These are phyloP conservation scores for Lipomyces sp. DNA, from an alignment of 805 yeast species.

Conservation along the genomic window DNA sequence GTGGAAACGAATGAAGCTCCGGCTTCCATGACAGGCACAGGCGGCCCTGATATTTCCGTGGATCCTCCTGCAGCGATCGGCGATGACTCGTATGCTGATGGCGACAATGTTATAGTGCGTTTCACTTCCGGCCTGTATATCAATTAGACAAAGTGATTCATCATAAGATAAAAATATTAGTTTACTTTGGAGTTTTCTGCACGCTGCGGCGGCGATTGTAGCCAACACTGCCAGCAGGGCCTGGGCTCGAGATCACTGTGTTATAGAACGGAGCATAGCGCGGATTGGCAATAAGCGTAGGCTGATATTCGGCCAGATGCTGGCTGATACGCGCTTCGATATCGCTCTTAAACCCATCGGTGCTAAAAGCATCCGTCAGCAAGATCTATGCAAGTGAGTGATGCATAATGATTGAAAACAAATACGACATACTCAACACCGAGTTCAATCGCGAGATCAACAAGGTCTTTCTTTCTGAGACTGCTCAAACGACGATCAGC, in stretches of 20 bases:
- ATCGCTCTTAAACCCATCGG: slow-evolving; percentile 43
- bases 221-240: slow-evolving; percentile 19
- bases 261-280: slow-evolving; percentile 36
- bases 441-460: slow-evolving; percentile 47
- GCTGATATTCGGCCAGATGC: slow-evolving; percentile 35
- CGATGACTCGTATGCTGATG: not conserved
- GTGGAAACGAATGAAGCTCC: slow-evolving; percentile 3
- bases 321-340: slow-evolving; percentile 42
- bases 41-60: not conserved
- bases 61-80: not conserved
- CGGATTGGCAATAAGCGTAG: slow-evolving; percentile 34
- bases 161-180: not conserved
- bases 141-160: not conserved
- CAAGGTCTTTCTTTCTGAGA: slow-evolving; percentile 49
- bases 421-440: slow-evolving; percentile 44
- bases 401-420: not conserved
- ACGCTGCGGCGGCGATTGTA: slow-evolving; percentile 26
- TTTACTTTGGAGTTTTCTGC: slow-evolving; percentile 33
- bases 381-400: not conserved
- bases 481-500: slow-evolving; percentile 41
- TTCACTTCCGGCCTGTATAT: slow-evolving; percentile 1
- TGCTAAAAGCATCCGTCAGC: slow-evolving; percentile 10
- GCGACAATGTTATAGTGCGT: slow-evolving; percentile 6
- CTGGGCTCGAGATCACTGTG: slow-evolving; percentile 25
- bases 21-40: not conserved